These are phyloP conservation scores for Funneliformis geosporum DNA, from an alignment of 192 early-diverging fungal species.

Conservation along the genomic window DNA sequence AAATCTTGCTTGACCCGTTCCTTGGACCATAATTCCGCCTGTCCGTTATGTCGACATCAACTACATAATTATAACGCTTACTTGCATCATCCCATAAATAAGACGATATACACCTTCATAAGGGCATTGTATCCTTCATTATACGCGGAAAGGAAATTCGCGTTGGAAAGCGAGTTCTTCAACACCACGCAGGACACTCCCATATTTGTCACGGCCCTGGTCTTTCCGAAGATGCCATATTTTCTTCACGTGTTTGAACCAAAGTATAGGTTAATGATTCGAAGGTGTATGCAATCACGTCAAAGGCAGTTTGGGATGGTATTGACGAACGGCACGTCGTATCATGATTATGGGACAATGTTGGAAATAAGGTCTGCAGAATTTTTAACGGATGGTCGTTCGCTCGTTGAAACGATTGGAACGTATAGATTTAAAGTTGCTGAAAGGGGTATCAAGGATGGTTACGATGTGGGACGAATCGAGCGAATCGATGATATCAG, in stretches of 20 bases:
- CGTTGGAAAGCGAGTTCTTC: slow-evolving; percentile 39
- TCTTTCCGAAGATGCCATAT: slow-evolving; percentile 60
- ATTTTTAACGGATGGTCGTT: slow-evolving; percentile 51
- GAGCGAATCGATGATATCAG: slow-evolving; percentile 53
- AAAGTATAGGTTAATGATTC: slow-evolving; percentile 62
- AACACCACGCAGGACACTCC: slow-evolving; percentile 49
- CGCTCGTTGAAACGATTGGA: slow-evolving; percentile 54
- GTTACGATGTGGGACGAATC: slow-evolving; percentile 50
- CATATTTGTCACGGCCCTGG: slow-evolving; percentile 58
- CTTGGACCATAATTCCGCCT: slow-evolving; percentile 51
- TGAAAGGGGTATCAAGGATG: slow-evolving; percentile 43
- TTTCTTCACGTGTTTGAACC: slow-evolving; percentile 68
- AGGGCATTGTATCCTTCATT: not conserved
- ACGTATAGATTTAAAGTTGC: slow-evolving; percentile 47
- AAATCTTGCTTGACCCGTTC: slow-evolving; percentile 57
- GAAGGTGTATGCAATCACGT: slow-evolving; percentile 46
- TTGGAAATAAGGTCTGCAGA: slow-evolving; percentile 49
- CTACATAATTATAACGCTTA: slow-evolving; percentile 38
- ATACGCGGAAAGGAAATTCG: slow-evolving; percentile 10
- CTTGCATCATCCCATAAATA: slow-evolving; percentile 46
- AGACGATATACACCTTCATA: slow-evolving; percentile 23
- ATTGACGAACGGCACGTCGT: slow-evolving; percentile 28
- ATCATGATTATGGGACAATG: slow-evolving; percentile 51
- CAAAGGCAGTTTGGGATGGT: slow-evolving; percentile 59
- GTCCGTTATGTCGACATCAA: slow-evolving; percentile 49